Conservation (phyloP, 1,284 basidiomycete genomes). For the Ceraceosorus bombacis region DNA sequence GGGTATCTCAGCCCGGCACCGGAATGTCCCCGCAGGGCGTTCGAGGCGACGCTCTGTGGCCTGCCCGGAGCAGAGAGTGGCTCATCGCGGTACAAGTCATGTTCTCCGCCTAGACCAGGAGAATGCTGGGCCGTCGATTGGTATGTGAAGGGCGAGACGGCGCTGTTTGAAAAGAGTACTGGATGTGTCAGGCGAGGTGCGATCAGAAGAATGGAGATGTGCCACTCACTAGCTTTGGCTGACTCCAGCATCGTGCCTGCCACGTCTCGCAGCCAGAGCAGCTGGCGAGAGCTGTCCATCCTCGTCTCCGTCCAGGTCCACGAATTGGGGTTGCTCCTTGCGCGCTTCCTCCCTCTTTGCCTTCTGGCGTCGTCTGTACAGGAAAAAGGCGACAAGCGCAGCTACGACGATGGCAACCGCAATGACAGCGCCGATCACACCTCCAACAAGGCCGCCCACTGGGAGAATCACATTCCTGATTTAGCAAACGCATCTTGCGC, state of each 20-base stretch:
- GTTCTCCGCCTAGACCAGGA: too few relatives aligned
- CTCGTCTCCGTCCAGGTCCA: constrained; percentile 34
- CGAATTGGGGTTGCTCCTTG: constrained; percentile 29
- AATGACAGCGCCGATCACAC: constrained; percentile 32
- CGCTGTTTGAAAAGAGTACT: neutral
- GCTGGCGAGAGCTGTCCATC: constrained; percentile 15
- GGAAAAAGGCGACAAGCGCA: constrained; percentile 20
- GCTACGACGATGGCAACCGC: constrained; percentile 25
- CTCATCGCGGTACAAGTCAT: constrained; percentile 17
- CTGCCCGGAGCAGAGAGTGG: constrained; percentile 1
- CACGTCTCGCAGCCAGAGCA: constrained; percentile 5
- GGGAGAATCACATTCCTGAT: neutral
- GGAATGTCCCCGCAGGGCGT: too few relatives aligned
- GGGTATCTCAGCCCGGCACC: neutral
- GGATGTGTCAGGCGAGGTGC: neutral
- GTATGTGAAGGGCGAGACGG: neutral
- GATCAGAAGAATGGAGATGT: neutral
- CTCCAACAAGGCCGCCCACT: constrained; percentile 30
- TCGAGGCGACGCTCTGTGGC: neutral
- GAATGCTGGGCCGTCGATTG: neutral
- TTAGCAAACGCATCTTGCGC: neutral
- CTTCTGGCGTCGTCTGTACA: constrained; percentile 27
- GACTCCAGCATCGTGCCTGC: constrained; percentile 7
- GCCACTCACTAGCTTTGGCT: constrained; percentile 17
- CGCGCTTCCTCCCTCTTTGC: constrained; percentile 22